These are phyloP conservation scores for Trametes elegans DNA, from an alignment of 768 basidiomycete genomes.

Conservation along the genomic window DNA sequence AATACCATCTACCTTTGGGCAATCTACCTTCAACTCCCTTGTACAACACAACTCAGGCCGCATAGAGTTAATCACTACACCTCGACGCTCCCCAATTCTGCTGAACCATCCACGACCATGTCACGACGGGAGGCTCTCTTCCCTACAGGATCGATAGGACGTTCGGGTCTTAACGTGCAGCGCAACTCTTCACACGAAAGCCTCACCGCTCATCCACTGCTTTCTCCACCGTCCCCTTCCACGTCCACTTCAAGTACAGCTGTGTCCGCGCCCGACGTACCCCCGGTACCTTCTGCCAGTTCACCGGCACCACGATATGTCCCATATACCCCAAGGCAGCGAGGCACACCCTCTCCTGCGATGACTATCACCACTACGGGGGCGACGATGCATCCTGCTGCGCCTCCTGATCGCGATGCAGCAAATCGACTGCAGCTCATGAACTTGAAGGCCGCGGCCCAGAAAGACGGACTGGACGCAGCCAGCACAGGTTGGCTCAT, in stretches of 20 bases:
- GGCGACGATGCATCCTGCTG: slow-evolving; percentile 38
- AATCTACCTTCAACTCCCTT: too few relatives aligned
- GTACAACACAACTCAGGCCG: background rate
- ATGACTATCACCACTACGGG: slow-evolving; percentile 49
- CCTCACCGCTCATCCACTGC: slow-evolving; percentile 61
- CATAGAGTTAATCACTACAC: background rate
- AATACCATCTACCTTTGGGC: too few relatives aligned
- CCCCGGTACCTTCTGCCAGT: slow-evolving; percentile 8
- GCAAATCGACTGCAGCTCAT: slow-evolving; percentile 68
- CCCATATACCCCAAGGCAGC: slow-evolving; percentile 76
- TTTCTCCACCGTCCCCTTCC: slow-evolving; percentile 42
- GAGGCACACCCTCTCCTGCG: slow-evolving; percentile 45
- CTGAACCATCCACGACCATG: slow-evolving; percentile 8
- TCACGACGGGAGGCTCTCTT: slow-evolving; percentile 29
- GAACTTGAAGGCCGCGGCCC: slow-evolving; percentile 71
- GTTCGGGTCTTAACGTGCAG: slow-evolving; percentile 16
- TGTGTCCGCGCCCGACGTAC: background rate
- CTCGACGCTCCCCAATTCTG: background rate
- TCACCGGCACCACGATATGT: slow-evolving; percentile 52
- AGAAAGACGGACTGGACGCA: slow-evolving; percentile 62
- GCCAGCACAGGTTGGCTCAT: slow-evolving; percentile 74
- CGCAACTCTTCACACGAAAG: slow-evolving; percentile 44
- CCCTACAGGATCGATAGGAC: slow-evolving; percentile 26
- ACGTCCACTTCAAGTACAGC: slow-evolving; percentile 21
- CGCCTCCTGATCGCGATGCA: slow-evolving; percentile 43